Evolutionary conservation across 1,284 basidiomycete species (phyloP), one percentile per base, ranked within the genome.

Genomic region (Microbotryomycetes sp.): DNA sequence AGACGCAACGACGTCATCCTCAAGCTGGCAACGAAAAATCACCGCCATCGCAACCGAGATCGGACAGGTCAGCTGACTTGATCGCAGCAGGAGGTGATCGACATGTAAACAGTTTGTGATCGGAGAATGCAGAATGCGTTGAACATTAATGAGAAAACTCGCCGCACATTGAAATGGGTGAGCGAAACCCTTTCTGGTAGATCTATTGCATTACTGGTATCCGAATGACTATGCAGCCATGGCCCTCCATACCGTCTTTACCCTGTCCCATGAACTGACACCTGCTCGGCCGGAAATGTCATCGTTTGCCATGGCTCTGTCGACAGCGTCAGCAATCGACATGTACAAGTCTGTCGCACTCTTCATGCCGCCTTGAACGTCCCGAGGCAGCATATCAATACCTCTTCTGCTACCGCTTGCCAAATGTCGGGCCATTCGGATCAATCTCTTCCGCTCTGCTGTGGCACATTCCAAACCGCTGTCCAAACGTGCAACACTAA

Each of bases 281-380:
- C 64, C 72, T 16, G 74, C 62, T 16, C 74, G 67, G 29, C 56
- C 61, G 26, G 26, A 27, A 15, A 51, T n/a, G 16, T 26, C 18
- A 3, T 29, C 56, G 18, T 27, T 21, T 16, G 3, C 73, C 4
- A 62, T 29, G 5, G 64, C 45, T 35, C 47, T 24, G 47, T 60
- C 49, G 16, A 76, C 69, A 52, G 69, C 71, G 35, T 65, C 41
- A 1, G 72, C 73, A 54, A 77, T 76, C 59, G 74, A 72, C 52
- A 76, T 71, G 65, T 77, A 77, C 49, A 73, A 72, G 35, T 73
- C 71, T 15, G 75, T 73, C 67, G 77, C 76, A 15, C 75, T 75
- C 11, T 75, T 56, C 29, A 73, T 71, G 3, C 74, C 76, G 2
- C 71, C 73, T 48, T 73, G 59, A 3, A 74, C 75, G 6, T 72